Conservation (phyloP, 148 eudicot genomes). For the Heliamphora exappendiculata region DNA sequence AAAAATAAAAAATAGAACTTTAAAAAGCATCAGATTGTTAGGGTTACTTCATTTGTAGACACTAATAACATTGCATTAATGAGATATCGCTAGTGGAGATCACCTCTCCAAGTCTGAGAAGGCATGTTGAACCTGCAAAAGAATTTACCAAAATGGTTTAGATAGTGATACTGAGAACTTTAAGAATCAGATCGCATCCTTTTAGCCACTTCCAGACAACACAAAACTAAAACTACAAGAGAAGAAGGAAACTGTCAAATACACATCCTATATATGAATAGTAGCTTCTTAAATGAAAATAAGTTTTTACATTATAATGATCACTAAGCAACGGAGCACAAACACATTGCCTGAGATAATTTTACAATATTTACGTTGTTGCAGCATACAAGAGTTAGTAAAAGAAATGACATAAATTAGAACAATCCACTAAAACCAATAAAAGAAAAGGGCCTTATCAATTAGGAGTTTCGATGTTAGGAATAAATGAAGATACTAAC, state of each 20-base stretch:
- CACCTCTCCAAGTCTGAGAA: constrained; percentile 79
- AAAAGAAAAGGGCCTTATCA: not conserved
- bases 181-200: not conserved
- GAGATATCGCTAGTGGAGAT: constrained; percentile 3
- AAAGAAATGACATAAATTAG: not conserved
- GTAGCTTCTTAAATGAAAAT: not conserved
- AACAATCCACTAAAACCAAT: not conserved
- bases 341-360: not conserved
- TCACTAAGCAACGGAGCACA: not conserved
- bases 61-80: not conserved
- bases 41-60: not conserved
- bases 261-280: not conserved
- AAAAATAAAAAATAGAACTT: not conserved
- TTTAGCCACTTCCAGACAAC: not conserved
- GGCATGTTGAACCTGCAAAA: constrained; percentile 69
- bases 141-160: constrained; percentile 5
- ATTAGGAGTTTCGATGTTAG: not conserved
- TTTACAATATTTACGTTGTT: not conserved
- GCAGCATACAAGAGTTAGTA: not conserved
- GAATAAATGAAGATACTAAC: constrained; percentile 31
- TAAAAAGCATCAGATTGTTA: not conserved
- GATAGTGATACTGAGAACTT: not conserved
- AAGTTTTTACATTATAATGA: too few relatives aligned
- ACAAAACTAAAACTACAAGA: constrained; percentile 2
- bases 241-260: not conserved